phyloP scores from a whole-genome alignment of 78 protist species.

The Speleostelium caveatum region DNA sequence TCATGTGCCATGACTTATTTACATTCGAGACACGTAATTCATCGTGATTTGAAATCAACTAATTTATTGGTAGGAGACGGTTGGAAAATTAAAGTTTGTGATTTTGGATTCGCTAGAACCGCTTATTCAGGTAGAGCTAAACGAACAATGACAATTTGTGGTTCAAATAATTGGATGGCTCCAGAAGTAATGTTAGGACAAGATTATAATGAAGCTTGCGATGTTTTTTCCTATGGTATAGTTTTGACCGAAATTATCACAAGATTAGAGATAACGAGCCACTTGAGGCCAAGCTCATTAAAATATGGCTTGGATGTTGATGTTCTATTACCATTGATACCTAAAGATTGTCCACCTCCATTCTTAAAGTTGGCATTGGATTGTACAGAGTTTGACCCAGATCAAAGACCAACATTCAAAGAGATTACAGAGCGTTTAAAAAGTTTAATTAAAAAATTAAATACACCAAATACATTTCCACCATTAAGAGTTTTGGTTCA shows the following conservation, averaged over 20 bases:
- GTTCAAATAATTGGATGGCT: conserved; percentile 55
- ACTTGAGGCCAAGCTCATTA: conserved; percentile 18
- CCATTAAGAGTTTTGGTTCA: conserved; percentile 55
- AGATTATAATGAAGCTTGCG: conserved; percentile 60
- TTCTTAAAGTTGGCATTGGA: conserved; percentile 53
- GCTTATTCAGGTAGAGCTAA: conserved; percentile 31
- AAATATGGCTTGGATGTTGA: conserved; percentile 67
- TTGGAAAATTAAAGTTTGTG: conserved; percentile 73
- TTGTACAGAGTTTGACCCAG: conserved; percentile 55
- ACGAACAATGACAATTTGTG: conserved; percentile 66
- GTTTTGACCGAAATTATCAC: conserved; percentile 61
- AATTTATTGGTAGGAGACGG: conserved; percentile 78
- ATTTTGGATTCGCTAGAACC: conserved; percentile 52
- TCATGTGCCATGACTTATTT: conserved; percentile 83
- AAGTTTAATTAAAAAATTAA: neutral
- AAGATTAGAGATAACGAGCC: conserved; percentile 40
- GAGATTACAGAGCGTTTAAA: conserved; percentile 65
- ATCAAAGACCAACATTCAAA: conserved; percentile 35
- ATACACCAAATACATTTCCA: conserved; percentile 3
- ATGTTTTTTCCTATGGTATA: conserved; percentile 64
- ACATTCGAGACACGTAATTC: conserved; percentile 76
- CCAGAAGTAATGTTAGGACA: conserved; percentile 66
- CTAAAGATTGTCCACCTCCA: conserved; percentile 75
- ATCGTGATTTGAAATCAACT: conserved; percentile 66
- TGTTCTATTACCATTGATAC: conserved; percentile 37